These are phyloP conservation scores for barrel medic (Medicago truncatula) DNA, from an alignment of 306 rosid species.

Conservation along the genomic window MtrunA17r5.0-ANR NC_053042.1:33259501-33260000, in stretches of 20 bases:
- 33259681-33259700: no score
- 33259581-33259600: no score
- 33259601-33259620: no score
- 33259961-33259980: not conserved
- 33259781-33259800: not conserved
- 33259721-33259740: no score
- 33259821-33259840: not conserved
- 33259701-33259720: no score
- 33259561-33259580: no score
- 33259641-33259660: no score
- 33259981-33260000: conserved; percentile 41
- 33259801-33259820: not conserved
- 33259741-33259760: not conserved
- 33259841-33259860: not conserved
- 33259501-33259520: not conserved
- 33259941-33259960: conserved; percentile 36
- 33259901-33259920: conserved; percentile 8
- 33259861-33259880: conserved; percentile 14
- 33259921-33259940: conserved; percentile 13
- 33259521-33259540: no score
- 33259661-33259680: no score
- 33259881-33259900: conserved; percentile 16
- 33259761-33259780: not conserved
- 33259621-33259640: no score
- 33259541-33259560: no score